phyloP scores from a whole-genome alignment of 2,329 filamentous ascomycete species.

The Neonectria coccinea region DNA sequence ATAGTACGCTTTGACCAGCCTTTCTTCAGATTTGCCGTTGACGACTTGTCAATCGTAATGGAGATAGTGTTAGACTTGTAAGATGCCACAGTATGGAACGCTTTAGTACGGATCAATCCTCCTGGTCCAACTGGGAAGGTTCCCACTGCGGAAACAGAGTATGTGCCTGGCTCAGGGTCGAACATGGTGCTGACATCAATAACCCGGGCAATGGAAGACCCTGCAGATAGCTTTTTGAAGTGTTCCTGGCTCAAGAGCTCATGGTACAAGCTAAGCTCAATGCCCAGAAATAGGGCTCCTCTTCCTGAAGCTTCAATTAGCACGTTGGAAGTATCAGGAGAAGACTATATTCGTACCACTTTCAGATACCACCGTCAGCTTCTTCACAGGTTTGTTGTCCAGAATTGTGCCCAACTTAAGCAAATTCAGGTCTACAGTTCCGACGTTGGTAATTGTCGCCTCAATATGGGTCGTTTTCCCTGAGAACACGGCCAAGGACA shows the following conservation, averaged over 20 bases:
- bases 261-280: slow-evolving; percentile 32
- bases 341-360: slow-evolving; percentile 7
- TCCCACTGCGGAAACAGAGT: slow-evolving; percentile 31
- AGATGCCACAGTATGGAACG: background rate
- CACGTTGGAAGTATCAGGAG: background rate
- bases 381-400: slow-evolving; percentile 31
- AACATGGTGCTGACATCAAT: slow-evolving; percentile 26
- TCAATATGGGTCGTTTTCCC: slow-evolving; percentile 24
- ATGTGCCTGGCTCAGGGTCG: slow-evolving; percentile 29
- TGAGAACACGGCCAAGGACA: background rate
- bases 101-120: background rate
- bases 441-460: slow-evolving; percentile 25
- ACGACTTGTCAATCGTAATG: slow-evolving; percentile 19
- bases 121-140: background rate
- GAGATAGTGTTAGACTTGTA: slow-evolving; percentile 27
- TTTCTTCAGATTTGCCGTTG: slow-evolving; percentile 16
- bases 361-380: slow-evolving; percentile 21
- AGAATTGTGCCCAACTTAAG: slow-evolving; percentile 34
- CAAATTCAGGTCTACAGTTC: slow-evolving; percentile 8
- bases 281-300: slow-evolving; percentile 21
- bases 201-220: slow-evolving; percentile 22
- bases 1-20: slow-evolving; percentile 19
- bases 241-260: slow-evolving; percentile 25
- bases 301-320: slow-evolving; percentile 10
- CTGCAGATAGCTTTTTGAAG: slow-evolving; percentile 17